Evolutionary conservation across 345 rosid genomes (phyloP).

Genomic region (Cochlearia excelsa): DNA sequence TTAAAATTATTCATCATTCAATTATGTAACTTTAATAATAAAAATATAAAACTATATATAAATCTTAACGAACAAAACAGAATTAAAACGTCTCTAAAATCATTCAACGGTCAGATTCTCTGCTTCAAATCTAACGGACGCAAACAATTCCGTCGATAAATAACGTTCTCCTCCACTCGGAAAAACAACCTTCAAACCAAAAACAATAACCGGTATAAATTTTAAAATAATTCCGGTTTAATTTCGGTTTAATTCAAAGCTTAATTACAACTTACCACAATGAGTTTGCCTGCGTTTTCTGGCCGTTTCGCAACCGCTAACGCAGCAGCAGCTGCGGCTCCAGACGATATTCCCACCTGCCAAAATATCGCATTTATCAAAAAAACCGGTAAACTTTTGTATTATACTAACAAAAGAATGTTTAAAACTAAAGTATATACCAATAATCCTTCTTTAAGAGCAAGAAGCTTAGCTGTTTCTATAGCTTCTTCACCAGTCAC

Average conservation of each 20-base stretch:
- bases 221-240: background rate
- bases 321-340: constrained; percentile 64
- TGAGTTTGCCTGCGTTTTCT: constrained; percentile 60
- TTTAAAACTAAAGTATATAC: constrained; percentile 24
- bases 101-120: constrained; percentile 44
- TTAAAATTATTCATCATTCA: no score
- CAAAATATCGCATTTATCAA: background rate
- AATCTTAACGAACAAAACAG: constrained; percentile 2
- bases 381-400: background rate
- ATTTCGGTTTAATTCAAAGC: background rate
- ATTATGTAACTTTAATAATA: no score
- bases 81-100: background rate
- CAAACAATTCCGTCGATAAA: constrained; percentile 56
- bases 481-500: constrained; percentile 51
- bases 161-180: constrained; percentile 77
- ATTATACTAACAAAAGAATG: background rate
- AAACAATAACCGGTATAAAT: background rate
- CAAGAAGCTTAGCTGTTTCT: constrained; percentile 50
- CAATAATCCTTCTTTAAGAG: constrained; percentile 57
- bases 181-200: constrained; percentile 52
- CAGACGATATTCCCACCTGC: constrained; percentile 71
- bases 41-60: no score
- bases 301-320: constrained; percentile 52
- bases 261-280: constrained; percentile 29
- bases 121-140: constrained; percentile 49